These are phyloP conservation scores for Aspergillus indologenus DNA, from an alignment of 495 filamentous ascomycete genomes.

Conservation along the genomic window DNA sequence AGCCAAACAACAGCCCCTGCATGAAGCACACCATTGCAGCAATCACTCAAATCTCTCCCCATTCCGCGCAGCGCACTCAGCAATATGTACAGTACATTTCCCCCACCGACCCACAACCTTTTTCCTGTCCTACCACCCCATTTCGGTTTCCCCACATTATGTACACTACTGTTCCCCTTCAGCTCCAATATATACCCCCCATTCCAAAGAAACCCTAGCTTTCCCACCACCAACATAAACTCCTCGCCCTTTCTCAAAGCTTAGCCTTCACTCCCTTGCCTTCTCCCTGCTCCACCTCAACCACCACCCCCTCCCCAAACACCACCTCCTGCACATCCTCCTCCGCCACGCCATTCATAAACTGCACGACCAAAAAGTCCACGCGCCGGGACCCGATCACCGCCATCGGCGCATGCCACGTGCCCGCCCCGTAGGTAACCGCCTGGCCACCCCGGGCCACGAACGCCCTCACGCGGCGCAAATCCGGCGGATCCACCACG, in stretches of 20 bases:
- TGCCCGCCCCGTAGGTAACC: conserved; percentile 86
- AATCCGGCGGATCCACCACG: conserved; percentile 66
- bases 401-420: conserved; percentile 98
- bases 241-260: conserved; percentile 17
- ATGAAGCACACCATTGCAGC: not conserved
- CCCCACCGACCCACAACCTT: not conserved
- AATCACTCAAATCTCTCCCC: not conserved
- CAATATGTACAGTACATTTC: not conserved
- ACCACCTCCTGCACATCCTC: conserved; percentile 91
- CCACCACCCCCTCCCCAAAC: conserved; percentile 42
- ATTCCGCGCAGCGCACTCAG: not conserved
- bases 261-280: conserved; percentile 6
- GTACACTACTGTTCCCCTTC: not conserved
- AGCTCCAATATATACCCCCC: not conserved
- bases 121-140: not conserved
- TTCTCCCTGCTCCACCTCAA: conserved; percentile 33
- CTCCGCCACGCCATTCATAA: conserved; percentile 73
- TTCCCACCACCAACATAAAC: not conserved
- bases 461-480: conserved; percentile 69
- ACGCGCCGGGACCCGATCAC: conserved; percentile 67
- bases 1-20: not conserved
- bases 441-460: conserved; percentile 76
- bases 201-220: too few relatives aligned
- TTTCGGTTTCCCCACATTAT: not conserved
- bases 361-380: conserved; percentile 87